Base-by-base conservation (phyloP, 164 flowering plant species). In the Vitis rotundifolia region DNA sequence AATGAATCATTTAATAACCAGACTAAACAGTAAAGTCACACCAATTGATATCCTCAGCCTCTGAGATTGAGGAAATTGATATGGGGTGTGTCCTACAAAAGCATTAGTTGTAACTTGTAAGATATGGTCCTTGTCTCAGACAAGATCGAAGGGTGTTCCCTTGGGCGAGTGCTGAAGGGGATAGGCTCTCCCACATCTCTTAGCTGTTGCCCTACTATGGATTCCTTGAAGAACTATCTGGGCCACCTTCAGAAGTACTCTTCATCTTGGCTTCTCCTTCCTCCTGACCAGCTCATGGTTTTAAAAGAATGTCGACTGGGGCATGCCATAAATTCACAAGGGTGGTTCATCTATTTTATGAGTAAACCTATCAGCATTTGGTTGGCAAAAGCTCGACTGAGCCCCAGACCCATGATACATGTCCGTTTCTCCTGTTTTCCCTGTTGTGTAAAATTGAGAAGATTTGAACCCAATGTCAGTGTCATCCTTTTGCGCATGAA, bases 161-260 rank as follows among this genome's bases (percentile, higher is more conserved):
- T 14, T 53, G n/a, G n/a, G 5, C 14, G n/a, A 22, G 26, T 22
- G 26, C 26, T 22, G 0, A 22, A 22, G 26, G 56, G 16, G 7
- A 53, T 14, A 53, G 11, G n/a, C 56, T 53, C 56, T 53, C 56
- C 56, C 56, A 53, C 56, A 53, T 53, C 56, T 53, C n/a, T 53
- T 53, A 53, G 56, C 56, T 53, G 16, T 53, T 53, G n/a, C 56
- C 56, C 15, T n/a, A 53, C 7, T 13, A 53, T 22, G 26, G 26
- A 2, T 22, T 22, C 26, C 26, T 22, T 53, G 56, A 53, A 37
- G 44, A 37, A 37, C 44, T 37, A 37, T 3, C 44, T 37, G 44
- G 44, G 44, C 44, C 44, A 37, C 44, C 44, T 37, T 37, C 44
- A 13, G 13, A 14, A 53, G 56, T 53, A 4, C n/a, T 53, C 56